Conservation (phyloP, 2,329 filamentous ascomycete genomes). For the Cylindrodendrum hubeiense region DNA sequence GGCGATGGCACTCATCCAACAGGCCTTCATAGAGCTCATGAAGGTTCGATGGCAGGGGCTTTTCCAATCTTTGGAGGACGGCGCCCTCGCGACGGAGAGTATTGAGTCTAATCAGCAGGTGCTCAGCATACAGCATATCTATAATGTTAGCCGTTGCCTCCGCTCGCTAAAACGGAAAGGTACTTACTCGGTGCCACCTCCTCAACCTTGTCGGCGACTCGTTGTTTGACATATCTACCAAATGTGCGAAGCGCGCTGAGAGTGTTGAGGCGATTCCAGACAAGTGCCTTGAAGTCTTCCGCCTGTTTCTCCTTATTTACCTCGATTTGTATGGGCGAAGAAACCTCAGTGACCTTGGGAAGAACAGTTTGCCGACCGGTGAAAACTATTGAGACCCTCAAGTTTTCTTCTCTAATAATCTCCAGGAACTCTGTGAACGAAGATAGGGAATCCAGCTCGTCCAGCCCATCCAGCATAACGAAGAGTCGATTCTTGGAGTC, state of each 20-base stretch:
- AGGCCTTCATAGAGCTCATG: constrained; percentile 44
- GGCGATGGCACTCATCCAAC: constrained; percentile 43
- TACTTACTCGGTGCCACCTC: constrained; percentile 48
- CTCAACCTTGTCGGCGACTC: constrained; percentile 46
- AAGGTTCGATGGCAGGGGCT: constrained; percentile 38
- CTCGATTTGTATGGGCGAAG: constrained; percentile 25
- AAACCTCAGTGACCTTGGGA: constrained; percentile 10
- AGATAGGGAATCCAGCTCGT: constrained; percentile 40
- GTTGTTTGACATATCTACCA: constrained; percentile 44
- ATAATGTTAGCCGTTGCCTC: neutral
- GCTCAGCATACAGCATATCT: constrained; percentile 53
- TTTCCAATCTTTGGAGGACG: constrained; percentile 44
- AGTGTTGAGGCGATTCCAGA: constrained; percentile 44
- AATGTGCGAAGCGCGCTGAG: constrained; percentile 43
- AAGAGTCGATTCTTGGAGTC: constrained; percentile 38
- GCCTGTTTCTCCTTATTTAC: constrained; percentile 45
- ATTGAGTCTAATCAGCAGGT: constrained; percentile 48
- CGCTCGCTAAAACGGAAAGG: accelerated
- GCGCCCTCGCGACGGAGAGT: constrained; percentile 49
- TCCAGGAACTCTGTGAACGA: constrained; percentile 39
- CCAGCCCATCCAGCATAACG: constrained; percentile 49
- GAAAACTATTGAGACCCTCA: constrained; percentile 43
- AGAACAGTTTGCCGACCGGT: constrained; percentile 40
- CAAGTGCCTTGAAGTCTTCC: constrained; percentile 43
- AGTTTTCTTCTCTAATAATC: constrained; percentile 38